Percentiles rank a stretch among this genome's conserved stretches.
phyloP scores from a whole-genome alignment of 176 grass and related monocot genomes.

The Hyparrhenia diplandra region DNA sequence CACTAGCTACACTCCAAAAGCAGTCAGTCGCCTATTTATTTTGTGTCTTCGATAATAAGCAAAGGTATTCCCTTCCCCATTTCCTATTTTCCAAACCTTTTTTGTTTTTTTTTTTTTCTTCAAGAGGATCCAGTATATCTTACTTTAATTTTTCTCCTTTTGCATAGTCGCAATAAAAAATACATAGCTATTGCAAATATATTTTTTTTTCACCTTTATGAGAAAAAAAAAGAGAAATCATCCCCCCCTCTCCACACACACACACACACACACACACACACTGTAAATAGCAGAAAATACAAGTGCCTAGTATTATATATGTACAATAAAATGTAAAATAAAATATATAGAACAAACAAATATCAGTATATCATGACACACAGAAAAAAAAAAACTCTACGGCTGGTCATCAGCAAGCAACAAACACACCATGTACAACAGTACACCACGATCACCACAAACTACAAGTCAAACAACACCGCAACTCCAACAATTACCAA shows the following conservation, averaged over 20 bases:
- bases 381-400: too few relatives aligned
- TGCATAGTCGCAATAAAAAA: background rate
- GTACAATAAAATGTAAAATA: too few relatives aligned
- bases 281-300: background rate
- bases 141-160: background rate
- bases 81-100: background rate
- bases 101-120: background rate
- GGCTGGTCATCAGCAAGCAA: too few relatives aligned
- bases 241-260: too few relatives aligned
- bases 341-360: too few relatives aligned
- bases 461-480: too few relatives aligned
- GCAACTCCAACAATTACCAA: too few relatives aligned
- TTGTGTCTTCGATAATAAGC: slow-evolving; percentile 29
- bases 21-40: background rate
- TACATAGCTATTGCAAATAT: background rate
- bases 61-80: background rate
- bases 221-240: background rate
- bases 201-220: background rate
- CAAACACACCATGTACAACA: too few relatives aligned
- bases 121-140: background rate
- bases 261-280: too few relatives aligned
- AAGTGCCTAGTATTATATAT: too few relatives aligned
- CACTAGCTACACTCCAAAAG: slow-evolving; percentile 21
- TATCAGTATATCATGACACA: too few relatives aligned
- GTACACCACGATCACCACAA: too few relatives aligned